phyloP scores from a whole-genome alignment of 2,329 filamentous ascomycete genomes.

The Hypomyces rosellus region DNA sequence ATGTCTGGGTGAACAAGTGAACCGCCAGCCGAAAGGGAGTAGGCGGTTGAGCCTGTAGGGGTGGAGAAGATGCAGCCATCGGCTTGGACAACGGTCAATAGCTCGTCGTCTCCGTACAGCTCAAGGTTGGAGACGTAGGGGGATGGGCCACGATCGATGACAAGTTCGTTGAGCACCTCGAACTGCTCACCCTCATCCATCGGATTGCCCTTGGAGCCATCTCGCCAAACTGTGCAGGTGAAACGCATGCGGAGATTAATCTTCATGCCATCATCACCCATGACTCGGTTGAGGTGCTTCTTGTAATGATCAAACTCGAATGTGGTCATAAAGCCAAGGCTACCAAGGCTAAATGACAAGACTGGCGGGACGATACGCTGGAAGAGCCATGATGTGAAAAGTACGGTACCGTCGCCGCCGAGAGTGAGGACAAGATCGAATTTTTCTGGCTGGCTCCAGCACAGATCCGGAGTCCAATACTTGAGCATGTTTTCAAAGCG shows the following conservation, averaged over 20 bases:
- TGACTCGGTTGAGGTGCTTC: constrained; percentile 76
- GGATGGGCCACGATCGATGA: constrained; percentile 94
- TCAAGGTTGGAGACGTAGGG: constrained; percentile 97
- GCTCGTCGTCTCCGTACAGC: constrained; percentile 89
- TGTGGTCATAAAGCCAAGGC: constrained; percentile 80
- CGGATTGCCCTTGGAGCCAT: constrained; percentile 39
- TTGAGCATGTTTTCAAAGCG: constrained; percentile 78
- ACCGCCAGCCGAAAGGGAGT: constrained; percentile 91
- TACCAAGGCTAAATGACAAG: constrained; percentile 76
- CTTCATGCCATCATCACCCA: constrained; percentile 93
- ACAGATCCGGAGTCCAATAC: constrained; percentile 95
- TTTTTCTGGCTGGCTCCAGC: constrained; percentile 87
- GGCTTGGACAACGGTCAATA: constrained; percentile 91
- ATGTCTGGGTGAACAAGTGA: constrained; percentile 96
- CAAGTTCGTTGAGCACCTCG: constrained; percentile 95
- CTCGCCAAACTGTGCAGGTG: constrained; percentile 91
- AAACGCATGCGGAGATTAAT: constrained; percentile 98
- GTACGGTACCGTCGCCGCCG: constrained; percentile 78
- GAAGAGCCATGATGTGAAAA: constrained; percentile 90
- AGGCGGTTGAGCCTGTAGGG: constrained; percentile 89
- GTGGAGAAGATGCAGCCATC: constrained; percentile 98
- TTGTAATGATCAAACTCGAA: constrained; percentile 87
- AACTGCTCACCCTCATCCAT: constrained; percentile 90
- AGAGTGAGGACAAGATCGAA: constrained; percentile 92
- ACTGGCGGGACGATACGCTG: constrained; percentile 82